Base-by-base conservation (phyloP, 495 filamentous ascomycete genomes). In the Neurospora sp. region DNA sequence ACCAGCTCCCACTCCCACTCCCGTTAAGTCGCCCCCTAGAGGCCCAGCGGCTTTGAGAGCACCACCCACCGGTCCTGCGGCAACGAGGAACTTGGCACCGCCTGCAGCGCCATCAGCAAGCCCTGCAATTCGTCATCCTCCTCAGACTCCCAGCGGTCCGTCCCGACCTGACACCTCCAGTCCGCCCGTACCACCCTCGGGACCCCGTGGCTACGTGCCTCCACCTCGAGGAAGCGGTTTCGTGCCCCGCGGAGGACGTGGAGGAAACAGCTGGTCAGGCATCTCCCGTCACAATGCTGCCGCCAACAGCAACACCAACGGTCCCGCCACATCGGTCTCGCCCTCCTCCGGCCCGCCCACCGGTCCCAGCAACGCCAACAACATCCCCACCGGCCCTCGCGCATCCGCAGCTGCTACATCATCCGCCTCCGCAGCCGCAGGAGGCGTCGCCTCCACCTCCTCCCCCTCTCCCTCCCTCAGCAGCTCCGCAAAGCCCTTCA, bases 31-130 rank as follows among this genome's bases (percentile, higher is more conserved):
- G 40, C 85, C 85, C 31, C 85, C 85, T 3, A 80, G 82, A 70
- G 85, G 84, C 1, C 85, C 85, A 20, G 85, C 85, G 1, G 84
- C 84, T 7, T 75, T 86, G 1, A 79, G 84, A 71, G 83, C 79
- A 27, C 83, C 83, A 8, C 84, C 84, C 8, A 86, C 81, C 0
- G 85, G 85, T 0, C 85, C 85, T 0, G 78, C 83, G 20, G 82
- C 84, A 45, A 76, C 77, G n/a, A 76, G 85, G 27, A 81, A 75
- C 68, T 76, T 80, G 48, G 76, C 82, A 9, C 71, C 81, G 31
- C 82, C 83, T 69, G 70, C 73, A 3, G 76, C 75, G 18, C 74
- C 79, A 39, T 81, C 81, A 70, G 77, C 73, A n/a, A 74, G 72
- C 18, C 79, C 78, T 65, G 75, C 76, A 18, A 75, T 76, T 10